Evolutionary conservation across 768 basidiomycete genomes (phyloP), one percentile per base, ranked within the genome.

Genomic region (Kwoniella europaea): DNA sequence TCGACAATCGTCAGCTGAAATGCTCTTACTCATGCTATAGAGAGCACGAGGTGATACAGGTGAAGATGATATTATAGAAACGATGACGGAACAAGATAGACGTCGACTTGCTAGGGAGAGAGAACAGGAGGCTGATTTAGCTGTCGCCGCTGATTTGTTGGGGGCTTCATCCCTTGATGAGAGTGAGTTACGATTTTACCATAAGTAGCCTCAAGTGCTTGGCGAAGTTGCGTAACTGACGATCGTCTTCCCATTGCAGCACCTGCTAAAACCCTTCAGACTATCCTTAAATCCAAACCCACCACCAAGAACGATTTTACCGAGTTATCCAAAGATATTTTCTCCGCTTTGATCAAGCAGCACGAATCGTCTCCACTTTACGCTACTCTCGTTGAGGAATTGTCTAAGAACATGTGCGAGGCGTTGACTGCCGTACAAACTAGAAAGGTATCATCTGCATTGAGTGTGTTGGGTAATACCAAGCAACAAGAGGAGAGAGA

Each of bases 401-500:
- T 94, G 73, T 89, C 89, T 18, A 89, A 90, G 57, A 90, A 90
- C 62, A 85, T 97, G 16, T 90, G 91, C 0, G 84, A 86, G 69
- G 89, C 93, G 5, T 87, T 98, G 65, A 91, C 90, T 77, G 94
- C 98, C 71, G 89, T 94, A 63, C 96, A 99, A 76, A 90, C 94
- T 29, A 88, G 94, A 71, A 98, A 98, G 82, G 92, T 89, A 0
- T 92, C 93, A 0, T 91, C 89, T 61, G 89, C 86, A 3, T 85
- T 99, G 65, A 93, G 92, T 16, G 90, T 92, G 2, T 86, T 98
- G 6, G 91, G 94, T 61, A 98, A 96, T 79, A 93, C 95, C 86
- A 99, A 98, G 86, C 92, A 95, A 85, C 92, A 89, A 84, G 93
- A 93, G 80, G 90, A 91, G 76, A 88, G 91, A 73, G 93, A 94